phyloP scores from a whole-genome alignment of 495 filamentous ascomycete genomes.

The Pyrenula massariospora region DNA sequence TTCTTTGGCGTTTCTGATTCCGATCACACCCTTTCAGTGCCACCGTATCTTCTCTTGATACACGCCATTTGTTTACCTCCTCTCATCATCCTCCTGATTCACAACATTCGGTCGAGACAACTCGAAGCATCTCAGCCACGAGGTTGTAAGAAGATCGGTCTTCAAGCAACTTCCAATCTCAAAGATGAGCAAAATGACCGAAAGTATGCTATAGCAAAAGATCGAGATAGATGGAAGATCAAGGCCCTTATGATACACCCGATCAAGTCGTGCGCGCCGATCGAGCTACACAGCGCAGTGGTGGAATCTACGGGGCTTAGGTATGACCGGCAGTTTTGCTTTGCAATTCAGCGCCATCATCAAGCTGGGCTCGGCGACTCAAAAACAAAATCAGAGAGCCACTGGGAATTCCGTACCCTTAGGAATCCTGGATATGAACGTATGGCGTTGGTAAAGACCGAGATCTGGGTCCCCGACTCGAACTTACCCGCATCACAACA shows the following conservation, averaged over 20 bases:
- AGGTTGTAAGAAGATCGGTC: constrained; percentile 24
- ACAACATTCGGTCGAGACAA: background rate
- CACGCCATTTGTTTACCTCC: background rate
- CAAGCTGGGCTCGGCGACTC: constrained; percentile 16
- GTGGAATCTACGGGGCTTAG: constrained; percentile 63
- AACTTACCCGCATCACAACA: constrained; percentile 25
- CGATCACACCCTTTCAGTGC: background rate
- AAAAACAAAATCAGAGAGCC: constrained; percentile 31
- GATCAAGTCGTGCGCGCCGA: constrained; percentile 73
- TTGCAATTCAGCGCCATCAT: constrained; percentile 51
- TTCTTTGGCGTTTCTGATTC: too few species aligned
- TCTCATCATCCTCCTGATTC: background rate
- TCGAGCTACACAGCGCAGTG: constrained; percentile 57
- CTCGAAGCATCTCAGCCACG: background rate
- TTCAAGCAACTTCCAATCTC: constrained; percentile 24
- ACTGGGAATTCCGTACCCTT: constrained; percentile 68
- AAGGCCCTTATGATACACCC: constrained; percentile 83
- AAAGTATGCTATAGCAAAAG: constrained; percentile 2
- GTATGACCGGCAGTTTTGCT: constrained; percentile 77
- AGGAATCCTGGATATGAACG: constrained; percentile 57
- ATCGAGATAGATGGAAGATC: constrained; percentile 36
- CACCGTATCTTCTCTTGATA: background rate
- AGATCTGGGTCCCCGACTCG: constrained; percentile 71
- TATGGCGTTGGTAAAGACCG: constrained; percentile 61
- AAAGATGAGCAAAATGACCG: constrained; percentile 20